phyloP scores from a whole-genome alignment of 371 early-diverging fungal genomes.

The Apophysomyces trapeziformis region DNA sequence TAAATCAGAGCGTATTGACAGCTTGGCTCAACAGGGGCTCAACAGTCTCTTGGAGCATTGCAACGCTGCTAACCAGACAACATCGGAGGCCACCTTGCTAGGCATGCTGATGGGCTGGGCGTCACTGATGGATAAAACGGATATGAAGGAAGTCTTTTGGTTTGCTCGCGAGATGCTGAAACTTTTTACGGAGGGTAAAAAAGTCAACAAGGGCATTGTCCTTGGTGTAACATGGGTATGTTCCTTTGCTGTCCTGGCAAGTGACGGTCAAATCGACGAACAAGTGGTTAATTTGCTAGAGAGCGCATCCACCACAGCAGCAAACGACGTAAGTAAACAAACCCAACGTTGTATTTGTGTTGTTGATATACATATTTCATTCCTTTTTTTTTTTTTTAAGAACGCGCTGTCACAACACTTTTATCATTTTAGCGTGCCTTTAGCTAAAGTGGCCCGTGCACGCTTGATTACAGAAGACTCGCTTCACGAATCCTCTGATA shows the following conservation, averaged over 20 bases:
- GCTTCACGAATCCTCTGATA: conserved; percentile 10
- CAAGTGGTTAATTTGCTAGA: conserved; percentile 23
- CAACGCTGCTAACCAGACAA: not conserved
- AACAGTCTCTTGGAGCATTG: conserved; percentile 24
- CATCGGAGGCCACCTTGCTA: conserved; percentile 36
- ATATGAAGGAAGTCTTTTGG: conserved; percentile 30
- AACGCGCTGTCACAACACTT: conserved; percentile 24
- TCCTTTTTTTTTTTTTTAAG: conserved; percentile 10
- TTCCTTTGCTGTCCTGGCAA: conserved; percentile 23
- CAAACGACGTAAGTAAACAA: conserved; percentile 27
- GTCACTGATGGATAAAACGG: conserved; percentile 25
- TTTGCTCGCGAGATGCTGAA: conserved; percentile 28
- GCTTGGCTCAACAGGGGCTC: conserved; percentile 22
- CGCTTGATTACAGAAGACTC: conserved; percentile 18
- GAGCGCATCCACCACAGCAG: conserved; percentile 23
- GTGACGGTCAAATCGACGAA: conserved; percentile 23
- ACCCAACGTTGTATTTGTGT: not conserved
- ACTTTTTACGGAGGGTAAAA: conserved; percentile 19
- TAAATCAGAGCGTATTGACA: conserved; percentile 39
- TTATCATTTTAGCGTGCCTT: conserved; percentile 40
- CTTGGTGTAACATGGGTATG: conserved; percentile 42
- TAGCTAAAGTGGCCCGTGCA: conserved; percentile 28
- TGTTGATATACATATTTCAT: not conserved
- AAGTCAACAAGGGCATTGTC: conserved; percentile 30
- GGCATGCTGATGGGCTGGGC: conserved; percentile 53